Evolutionary conservation across 805 yeast genomes (phyloP).

Genomic region (Blastobotrys peoriensis): DNA sequence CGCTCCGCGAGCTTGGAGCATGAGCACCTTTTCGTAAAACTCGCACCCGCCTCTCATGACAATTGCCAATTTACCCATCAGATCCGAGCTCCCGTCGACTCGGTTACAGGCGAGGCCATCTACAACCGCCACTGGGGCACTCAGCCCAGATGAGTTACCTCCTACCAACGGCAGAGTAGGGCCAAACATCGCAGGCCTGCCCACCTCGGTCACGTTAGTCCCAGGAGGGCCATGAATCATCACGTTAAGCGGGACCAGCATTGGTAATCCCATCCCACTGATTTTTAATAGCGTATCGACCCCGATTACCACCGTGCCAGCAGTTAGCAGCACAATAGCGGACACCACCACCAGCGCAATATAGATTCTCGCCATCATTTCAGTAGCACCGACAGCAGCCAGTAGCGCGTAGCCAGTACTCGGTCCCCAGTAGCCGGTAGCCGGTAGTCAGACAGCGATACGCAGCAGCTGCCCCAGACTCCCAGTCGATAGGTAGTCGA

Average conservation of each 20-base stretch:
- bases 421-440: too few species aligned
- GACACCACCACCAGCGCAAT: background rate
- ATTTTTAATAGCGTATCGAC: background rate
- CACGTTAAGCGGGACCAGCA: slow-evolving; percentile 21
- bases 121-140: slow-evolving; percentile 22
- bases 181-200: slow-evolving; percentile 36
- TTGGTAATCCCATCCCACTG: slow-evolving; percentile 9
- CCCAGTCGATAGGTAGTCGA: too few species aligned
- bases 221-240: slow-evolving; percentile 24
- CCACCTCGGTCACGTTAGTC: slow-evolving; percentile 27
- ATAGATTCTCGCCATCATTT: too few species aligned
- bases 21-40: slow-evolving; percentile 46
- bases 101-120: slow-evolving; percentile 21
- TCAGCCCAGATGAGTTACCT: slow-evolving; percentile 12
- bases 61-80: slow-evolving; percentile 30
- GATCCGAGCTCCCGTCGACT: slow-evolving; percentile 18
- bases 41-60: slow-evolving; percentile 49
- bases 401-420: too few species aligned
- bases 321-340: background rate
- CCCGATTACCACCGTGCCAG: background rate
- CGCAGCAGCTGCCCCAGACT: too few species aligned
- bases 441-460: too few species aligned
- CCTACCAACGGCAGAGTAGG: slow-evolving; percentile 15
- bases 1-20: slow-evolving; percentile 42
- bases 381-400: too few species aligned